Base-by-base conservation (phyloP, 306 rosid species). In the Gillenia trifoliata region DNA sequence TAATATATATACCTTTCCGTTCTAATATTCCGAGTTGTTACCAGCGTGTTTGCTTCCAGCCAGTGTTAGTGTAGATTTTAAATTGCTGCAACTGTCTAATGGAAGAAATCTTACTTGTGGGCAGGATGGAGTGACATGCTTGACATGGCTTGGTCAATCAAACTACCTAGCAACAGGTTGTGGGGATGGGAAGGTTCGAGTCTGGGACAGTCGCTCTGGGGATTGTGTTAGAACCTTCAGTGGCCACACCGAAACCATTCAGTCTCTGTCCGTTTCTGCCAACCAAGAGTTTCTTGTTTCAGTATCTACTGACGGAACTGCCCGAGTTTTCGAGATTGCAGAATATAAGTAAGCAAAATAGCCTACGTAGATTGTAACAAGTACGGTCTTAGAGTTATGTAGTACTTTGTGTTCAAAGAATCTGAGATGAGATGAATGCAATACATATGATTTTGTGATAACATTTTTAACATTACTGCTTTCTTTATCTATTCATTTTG, bases 151-250 rank as follows among this genome's bases (percentile, higher is more conserved):
- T 23, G 95, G 95, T 40, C 76, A 77, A 30, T 86, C 87, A 1
- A 80, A 70, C 52, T 78, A 82, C 74, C 78, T 92, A 66, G 95
- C 90, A 25, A 86, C 91, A 0, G 97, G 98, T 50, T 94, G 93
- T 30, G 85, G 69, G 15, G 97, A 88, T 75, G 94, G 98, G n/a
- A 80, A 72, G 47, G 92, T 88, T 28, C 84, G 96, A 66, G 19
- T 92, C 61, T 90, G 97, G 99, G 97, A 94, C 68, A 81, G 90
- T 66, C 89, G 90, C 17, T 87, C 97, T 0, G 95, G 96, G 49
- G 94, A 87, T 57, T 90, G 99, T 87, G 84, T 86, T 50, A 81
- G 60, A 77, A 88, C 88, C 74, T 88, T 89, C 64, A 66, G 70
- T 26, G 97, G 99, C 33, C 96, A 94, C 75, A 64, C 82, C 8